These are phyloP conservation scores for Globisporangium solare DNA, from an alignment of 352 stramenopile genomes.

Conservation along the genomic window DNA sequence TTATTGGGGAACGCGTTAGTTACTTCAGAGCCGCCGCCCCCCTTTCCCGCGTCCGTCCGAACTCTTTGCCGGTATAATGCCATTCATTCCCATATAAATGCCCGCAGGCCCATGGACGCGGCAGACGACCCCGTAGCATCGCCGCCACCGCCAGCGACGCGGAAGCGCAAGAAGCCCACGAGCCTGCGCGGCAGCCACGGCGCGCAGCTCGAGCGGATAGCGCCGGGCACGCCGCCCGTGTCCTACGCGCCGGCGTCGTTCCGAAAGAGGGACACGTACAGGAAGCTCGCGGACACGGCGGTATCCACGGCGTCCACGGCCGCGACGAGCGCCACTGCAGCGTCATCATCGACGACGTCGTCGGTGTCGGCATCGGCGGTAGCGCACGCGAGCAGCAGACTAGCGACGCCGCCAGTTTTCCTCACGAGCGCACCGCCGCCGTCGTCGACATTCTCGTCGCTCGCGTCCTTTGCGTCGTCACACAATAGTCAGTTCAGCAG, in stretches of 20 bases:
- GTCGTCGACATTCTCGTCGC: conserved; percentile 12
- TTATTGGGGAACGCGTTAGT: too few species aligned
- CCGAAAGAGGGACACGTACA: background rate
- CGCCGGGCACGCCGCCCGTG: background rate
- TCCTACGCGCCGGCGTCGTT: background rate
- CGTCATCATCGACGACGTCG: background rate
- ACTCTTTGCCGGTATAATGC: background rate
- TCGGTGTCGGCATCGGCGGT: background rate
- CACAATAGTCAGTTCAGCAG: conserved; percentile 12
- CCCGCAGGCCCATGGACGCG: conserved; percentile 11
- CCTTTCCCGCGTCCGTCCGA: too few species aligned
- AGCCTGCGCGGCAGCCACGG: background rate
- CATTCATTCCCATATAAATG: conserved; percentile 12
- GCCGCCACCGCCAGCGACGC: too few species aligned
- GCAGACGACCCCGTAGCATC: conserved; percentile 6
- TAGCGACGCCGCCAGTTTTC: conserved; percentile 4
- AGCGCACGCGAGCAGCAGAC: conserved; percentile 5
- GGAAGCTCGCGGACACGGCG: conserved; percentile 8
- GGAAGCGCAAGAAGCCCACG: too few species aligned
- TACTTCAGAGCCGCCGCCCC: too few species aligned
- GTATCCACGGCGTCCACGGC: conserved; percentile 1
- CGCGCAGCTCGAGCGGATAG: background rate
- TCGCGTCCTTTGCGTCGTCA: conserved; percentile 16
- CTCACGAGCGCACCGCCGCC: conserved; percentile 3
- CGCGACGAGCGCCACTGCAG: background rate